Evolutionary conservation across 441 rosid genomes (phyloP).

Genomic region (Eruca vesicaria): DNA sequence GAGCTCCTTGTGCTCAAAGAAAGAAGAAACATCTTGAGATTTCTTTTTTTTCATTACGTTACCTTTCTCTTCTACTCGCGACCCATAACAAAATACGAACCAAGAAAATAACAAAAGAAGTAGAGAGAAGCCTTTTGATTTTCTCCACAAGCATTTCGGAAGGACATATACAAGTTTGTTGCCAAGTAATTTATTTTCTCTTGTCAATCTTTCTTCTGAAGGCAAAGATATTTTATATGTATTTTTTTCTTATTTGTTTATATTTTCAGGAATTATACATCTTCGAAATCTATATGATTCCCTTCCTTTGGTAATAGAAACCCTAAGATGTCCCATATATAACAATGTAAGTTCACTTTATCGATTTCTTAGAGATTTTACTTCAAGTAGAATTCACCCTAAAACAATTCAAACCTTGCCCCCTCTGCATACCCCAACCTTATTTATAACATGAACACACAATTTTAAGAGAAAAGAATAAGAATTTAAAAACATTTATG

Average conservation of each 20-base stretch:
- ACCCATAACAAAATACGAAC: slow-evolving; percentile 10
- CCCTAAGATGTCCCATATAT: not conserved
- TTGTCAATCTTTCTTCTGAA: not conserved
- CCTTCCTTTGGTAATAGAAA: not conserved
- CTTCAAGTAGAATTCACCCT: slow-evolving; percentile 1
- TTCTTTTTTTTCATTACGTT: slow-evolving; percentile 21
- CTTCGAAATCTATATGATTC: slow-evolving; percentile 16
- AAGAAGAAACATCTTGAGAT: slow-evolving; percentile 18
- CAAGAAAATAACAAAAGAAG: slow-evolving; percentile 1
- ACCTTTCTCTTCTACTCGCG: slow-evolving; percentile 3
- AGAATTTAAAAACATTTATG: not conserved
- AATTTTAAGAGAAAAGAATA: not conserved
- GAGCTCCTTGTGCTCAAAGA: slow-evolving; percentile 22
- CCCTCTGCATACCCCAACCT: not conserved
- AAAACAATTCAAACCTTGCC: not conserved
- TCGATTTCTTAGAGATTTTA: not conserved
- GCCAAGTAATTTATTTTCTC: slow-evolving; percentile 7
- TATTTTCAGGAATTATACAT: slow-evolving; percentile 11
- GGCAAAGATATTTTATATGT: not conserved
- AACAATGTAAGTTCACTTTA: slow-evolving; percentile 25
- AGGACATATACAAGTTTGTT: not conserved
- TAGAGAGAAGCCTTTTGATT: not conserved
- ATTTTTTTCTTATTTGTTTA: slow-evolving; percentile 7
- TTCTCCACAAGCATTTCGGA: not conserved
- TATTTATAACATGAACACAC: not conserved